A percentile compares a stretch with the other conserved stretches of the same genome.
Evolutionary conservation across 345 rosid genomes (phyloP).

Genomic region (Euphorbia peplus): DNA sequence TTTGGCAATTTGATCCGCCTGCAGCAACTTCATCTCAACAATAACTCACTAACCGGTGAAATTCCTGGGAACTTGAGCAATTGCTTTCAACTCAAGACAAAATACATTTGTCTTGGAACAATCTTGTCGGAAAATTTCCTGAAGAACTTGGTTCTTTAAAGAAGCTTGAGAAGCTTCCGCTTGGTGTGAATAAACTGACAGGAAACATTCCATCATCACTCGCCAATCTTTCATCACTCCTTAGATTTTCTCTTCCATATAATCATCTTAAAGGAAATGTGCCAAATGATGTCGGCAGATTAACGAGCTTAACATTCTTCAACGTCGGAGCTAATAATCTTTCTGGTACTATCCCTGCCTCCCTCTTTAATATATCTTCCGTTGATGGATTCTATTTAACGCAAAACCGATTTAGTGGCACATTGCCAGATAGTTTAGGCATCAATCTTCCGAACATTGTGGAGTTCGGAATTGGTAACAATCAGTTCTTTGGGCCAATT

Average conservation of each 20-base stretch:
- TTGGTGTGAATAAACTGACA: not conserved
- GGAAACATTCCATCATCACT: conserved; percentile 11
- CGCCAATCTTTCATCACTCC: conserved; percentile 13
- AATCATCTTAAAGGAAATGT: not conserved
- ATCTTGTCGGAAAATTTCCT: not conserved
- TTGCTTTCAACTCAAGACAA: too few species aligned
- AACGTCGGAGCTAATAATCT: conserved; percentile 5
- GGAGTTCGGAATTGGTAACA: not conserved
- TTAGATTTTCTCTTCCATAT: not conserved
- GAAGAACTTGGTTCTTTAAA: not conserved
- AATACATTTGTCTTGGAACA: not conserved
- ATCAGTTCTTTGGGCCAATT: conserved; percentile 7
- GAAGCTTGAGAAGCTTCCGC: not conserved
- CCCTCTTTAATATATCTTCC: not conserved
- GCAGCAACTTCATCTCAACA: not conserved
- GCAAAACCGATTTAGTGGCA: conserved; percentile 6
- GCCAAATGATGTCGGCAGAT: not conserved
- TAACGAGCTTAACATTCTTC: not conserved
- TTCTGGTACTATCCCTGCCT: not conserved
- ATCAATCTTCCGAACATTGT: conserved; percentile 11
- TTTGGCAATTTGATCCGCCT: conserved; percentile 2
- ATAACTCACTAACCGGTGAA: not conserved
- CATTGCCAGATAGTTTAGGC: conserved; percentile 12
- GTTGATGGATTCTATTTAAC: too few species aligned
- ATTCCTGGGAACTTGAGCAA: not conserved